Percentiles rank a stretch among this genome's conserved stretches.
Conservation (phyloP, 2,329 filamentous ascomycete genomes). For the Monosporascus ibericus region DNA sequence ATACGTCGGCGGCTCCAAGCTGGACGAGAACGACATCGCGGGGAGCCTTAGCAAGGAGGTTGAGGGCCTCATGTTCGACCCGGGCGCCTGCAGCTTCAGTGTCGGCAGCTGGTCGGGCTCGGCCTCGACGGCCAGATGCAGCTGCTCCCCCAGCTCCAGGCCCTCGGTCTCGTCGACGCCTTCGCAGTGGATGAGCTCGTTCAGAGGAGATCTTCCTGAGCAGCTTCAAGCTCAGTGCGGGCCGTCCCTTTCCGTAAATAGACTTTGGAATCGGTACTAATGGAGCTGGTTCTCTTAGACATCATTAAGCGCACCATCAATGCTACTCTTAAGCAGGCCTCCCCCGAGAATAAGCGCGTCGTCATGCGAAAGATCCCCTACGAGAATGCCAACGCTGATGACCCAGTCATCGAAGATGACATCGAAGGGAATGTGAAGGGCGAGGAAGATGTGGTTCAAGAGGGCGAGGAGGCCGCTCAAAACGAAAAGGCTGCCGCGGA, state of each 20-base stretch:
- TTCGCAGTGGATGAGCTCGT: slow-evolving; percentile 17
- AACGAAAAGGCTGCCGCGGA: background rate
- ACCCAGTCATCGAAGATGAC: background rate
- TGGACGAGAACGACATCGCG: slow-evolving; percentile 11
- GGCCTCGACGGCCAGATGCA: slow-evolving; percentile 19
- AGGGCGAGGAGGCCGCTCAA: background rate
- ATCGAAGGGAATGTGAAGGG: background rate
- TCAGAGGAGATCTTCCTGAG: slow-evolving; percentile 17
- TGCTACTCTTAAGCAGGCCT: slow-evolving; percentile 16
- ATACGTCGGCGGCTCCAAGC: slow-evolving; percentile 3
- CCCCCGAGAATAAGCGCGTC: slow-evolving; percentile 14
- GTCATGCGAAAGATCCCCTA: slow-evolving; percentile 15
- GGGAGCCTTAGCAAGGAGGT: slow-evolving; percentile 12
- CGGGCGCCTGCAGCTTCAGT: slow-evolving; percentile 23
- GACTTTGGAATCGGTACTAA: background rate
- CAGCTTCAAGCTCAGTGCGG: slow-evolving; percentile 14
- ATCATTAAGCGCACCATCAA: slow-evolving; percentile 20
- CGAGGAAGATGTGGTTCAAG: background rate
- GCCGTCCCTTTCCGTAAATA: slow-evolving; percentile 3
- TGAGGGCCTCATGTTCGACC: slow-evolving; percentile 15
- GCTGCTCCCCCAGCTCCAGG: slow-evolving; percentile 21
- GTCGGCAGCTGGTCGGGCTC: slow-evolving; percentile 14
- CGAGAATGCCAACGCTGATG: slow-evolving; percentile 1
- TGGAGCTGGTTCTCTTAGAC: slow-evolving; percentile 11
- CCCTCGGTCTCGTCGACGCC: slow-evolving; percentile 19